Base-by-base conservation (phyloP, 768 basidiomycete species). In the Leccinum imitatum region DNA sequence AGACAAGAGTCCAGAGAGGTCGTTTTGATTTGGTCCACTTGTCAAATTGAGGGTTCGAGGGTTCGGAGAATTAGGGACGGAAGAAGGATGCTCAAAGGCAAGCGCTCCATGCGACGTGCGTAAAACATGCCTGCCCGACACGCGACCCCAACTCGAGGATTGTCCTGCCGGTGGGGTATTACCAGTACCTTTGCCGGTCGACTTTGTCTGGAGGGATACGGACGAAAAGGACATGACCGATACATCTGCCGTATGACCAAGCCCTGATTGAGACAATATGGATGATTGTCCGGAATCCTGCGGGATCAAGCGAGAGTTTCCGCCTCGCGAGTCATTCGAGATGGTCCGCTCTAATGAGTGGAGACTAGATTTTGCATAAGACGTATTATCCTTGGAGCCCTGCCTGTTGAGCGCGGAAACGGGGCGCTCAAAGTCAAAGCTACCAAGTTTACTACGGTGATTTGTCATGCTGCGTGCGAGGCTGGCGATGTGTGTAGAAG, bases 371-470 rank as follows among this genome's bases (percentile, higher is more conserved):
- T 66, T 68, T 30, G 66, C 56, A 44, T 50, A 39, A n/a, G 61
- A 59, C 1, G 57, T 31, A 19, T 50, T 59, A 39, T 62, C 62
- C 7, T 53, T 53, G n/a, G 47, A 47, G 39, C 35, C 64, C 17
- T 70, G 72, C 59, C 63, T 62, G 56, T 73, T 75, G 54, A 75
- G 67, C 2, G 63, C 63, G n/a, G 74, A 74, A 14, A 83, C 80
- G 0, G 89, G 88, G 37, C 87, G 78, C 71, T 90, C 89, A 64
- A 90, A 90, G 67, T 90, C 89, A 69, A 90, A 90, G 66, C 85
- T 87, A 6, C 87, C 87, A 63, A 87, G 87, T 67, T 87, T 87
- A 46, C 77, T 81, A 2, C 82, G 74, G 53, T 80, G 78, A 31
- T 67, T 76, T 23, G 64, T 66, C 55, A 76, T 73, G 47, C 72